phyloP scores from a whole-genome alignment of 2,329 filamentous ascomycete genomes.

The Trichophyton benhamiae region DNA sequence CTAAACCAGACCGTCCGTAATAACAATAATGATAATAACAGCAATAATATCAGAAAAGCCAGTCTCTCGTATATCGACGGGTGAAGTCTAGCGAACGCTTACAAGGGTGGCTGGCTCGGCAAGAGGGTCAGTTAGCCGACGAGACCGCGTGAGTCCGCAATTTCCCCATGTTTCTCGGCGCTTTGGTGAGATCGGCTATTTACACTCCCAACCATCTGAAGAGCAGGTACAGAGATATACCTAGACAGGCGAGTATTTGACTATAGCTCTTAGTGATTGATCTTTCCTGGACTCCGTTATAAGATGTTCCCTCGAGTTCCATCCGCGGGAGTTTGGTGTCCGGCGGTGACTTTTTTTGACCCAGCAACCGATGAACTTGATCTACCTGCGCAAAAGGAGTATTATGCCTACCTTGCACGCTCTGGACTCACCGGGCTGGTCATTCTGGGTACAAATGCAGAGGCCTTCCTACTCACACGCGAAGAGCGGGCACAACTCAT shows the following conservation, averaged over 20 bases:
- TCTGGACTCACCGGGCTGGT: conserved; percentile 42
- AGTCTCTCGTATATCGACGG: no score
- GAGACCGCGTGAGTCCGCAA: not conserved
- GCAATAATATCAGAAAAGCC: no score
- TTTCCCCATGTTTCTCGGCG: not conserved
- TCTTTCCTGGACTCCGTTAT: not conserved
- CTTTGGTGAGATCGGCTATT: not conserved
- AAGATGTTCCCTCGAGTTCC: conserved; percentile 17
- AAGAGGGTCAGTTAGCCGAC: no score
- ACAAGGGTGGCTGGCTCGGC: no score
- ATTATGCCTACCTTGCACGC: conserved; percentile 40
- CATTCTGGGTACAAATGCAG: conserved; percentile 45
- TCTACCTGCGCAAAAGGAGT: conserved; percentile 37
- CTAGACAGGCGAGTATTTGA: not conserved
- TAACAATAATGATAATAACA: no score
- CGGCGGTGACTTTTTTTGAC: conserved; percentile 45
- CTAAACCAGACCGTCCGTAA: no score
- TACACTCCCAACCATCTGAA: no score
- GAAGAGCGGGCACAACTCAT: conserved; percentile 48
- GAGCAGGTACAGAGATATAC: no score
- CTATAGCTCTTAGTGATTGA: not conserved
- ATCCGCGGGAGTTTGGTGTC: conserved; percentile 37
- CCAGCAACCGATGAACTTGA: conserved; percentile 39
- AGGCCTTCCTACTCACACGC: conserved; percentile 47
- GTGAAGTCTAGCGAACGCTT: no score